A percentile compares a stretch with the other conserved stretches of the same genome.
Evolutionary conservation across 1,284 basidiomycete genomes (phyloP).

Genomic region (Taiwanofungus camphoratus): DNA sequence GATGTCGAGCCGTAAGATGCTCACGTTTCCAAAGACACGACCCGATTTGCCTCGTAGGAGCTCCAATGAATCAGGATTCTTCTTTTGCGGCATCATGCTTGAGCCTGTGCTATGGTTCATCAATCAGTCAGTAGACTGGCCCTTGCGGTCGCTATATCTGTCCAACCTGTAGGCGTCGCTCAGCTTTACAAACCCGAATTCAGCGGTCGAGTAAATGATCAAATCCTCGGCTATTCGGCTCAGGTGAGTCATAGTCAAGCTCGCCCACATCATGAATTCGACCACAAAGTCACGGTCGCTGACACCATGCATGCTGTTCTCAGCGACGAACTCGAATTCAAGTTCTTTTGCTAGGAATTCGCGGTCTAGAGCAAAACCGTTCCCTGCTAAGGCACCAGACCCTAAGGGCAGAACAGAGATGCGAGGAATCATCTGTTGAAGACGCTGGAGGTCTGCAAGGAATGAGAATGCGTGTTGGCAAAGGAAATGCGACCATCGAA

Average conservation of each 20-base stretch:
- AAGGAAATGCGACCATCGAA: constrained; percentile 96
- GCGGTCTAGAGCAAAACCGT: constrained; percentile 89
- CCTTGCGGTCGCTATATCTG: constrained; percentile 9
- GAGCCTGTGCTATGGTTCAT: constrained; percentile 76
- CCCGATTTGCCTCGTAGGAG: constrained; percentile 93
- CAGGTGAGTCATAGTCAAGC: constrained; percentile 88
- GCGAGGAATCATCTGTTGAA: constrained; percentile 80
- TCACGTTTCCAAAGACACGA: constrained; percentile 86
- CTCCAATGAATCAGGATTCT: constrained; percentile 97
- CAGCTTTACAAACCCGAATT: constrained; percentile 92
- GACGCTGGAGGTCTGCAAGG: constrained; percentile 80
- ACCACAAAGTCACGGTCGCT: constrained; percentile 96
- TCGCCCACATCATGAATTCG: constrained; percentile 97
- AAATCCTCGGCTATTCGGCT: constrained; percentile 95
- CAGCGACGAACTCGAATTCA: constrained; percentile 78
- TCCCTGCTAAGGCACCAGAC: constrained; percentile 92
- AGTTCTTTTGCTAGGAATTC: constrained; percentile 85
- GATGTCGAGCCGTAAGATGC: constrained; percentile 17
- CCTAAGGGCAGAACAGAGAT: constrained; percentile 93
- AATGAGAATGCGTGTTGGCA: constrained; percentile 95
- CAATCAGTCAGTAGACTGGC: not conserved
- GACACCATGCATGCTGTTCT: constrained; percentile 94
- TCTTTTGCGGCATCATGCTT: constrained; percentile 99
- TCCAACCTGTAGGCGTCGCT: constrained; percentile 95
- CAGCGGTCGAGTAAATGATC: constrained; percentile 94